Conservation (phyloP, 306 rosid genomes). For the Cucurbita moschata region DNA sequence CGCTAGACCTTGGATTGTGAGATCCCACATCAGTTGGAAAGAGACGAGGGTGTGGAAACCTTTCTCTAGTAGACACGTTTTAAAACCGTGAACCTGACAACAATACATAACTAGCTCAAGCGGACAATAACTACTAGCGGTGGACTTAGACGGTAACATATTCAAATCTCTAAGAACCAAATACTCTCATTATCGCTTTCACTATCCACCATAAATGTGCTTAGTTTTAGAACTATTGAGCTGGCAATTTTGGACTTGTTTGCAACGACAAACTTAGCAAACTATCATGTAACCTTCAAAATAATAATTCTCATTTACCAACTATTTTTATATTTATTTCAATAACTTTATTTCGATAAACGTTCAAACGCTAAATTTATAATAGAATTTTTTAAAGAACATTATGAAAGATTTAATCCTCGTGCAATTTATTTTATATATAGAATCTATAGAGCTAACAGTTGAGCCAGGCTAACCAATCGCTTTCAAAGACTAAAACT, state of each 20-base stretch:
- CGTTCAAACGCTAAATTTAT: not conserved
- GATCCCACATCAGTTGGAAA: too few relatives aligned
- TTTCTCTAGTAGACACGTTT: too few relatives aligned
- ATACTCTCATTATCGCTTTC: not conserved
- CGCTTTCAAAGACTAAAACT: too few relatives aligned
- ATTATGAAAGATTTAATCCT: not conserved
- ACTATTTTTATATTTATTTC: too few relatives aligned
- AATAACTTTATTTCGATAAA: too few relatives aligned
- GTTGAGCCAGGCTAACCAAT: too few relatives aligned
- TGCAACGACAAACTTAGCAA: not conserved
- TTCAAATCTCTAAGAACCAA: not conserved
- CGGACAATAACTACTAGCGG: too few relatives aligned
- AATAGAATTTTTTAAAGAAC: not conserved
- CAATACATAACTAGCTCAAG: too few relatives aligned
- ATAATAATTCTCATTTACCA: not conserved
- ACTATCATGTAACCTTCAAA: not conserved
- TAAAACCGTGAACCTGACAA: too few relatives aligned
- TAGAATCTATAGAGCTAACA: not conserved
- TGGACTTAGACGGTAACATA: too few relatives aligned
- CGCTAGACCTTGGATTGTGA: too few relatives aligned
- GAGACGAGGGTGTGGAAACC: too few relatives aligned
- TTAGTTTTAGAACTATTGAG: not conserved
- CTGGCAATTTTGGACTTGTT: conserved; percentile 5
- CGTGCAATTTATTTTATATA: not conserved
- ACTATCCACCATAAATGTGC: not conserved